These are phyloP conservation scores for Hydnomerulius pinastri DNA, from an alignment of 768 basidiomycete species.

Conservation along the genomic window DNA sequence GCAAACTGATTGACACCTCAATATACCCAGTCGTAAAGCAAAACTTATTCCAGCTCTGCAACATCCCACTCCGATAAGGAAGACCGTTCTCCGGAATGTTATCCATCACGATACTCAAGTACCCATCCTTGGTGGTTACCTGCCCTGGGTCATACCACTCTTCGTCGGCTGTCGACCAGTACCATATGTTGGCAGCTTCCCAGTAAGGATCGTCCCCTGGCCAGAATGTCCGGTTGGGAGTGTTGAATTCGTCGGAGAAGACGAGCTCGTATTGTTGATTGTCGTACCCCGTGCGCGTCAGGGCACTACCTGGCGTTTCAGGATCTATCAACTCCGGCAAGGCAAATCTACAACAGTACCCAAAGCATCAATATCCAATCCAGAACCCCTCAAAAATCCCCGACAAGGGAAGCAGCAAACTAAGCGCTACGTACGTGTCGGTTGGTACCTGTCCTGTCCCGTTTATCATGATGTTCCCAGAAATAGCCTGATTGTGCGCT, in stretches of 20 bases:
- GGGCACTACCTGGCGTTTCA: slow-evolving; percentile 63
- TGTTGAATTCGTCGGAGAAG: slow-evolving; percentile 68
- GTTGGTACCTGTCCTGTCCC: too few relatives aligned
- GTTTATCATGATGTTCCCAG: too few relatives aligned
- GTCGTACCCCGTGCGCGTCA: slow-evolving; percentile 70
- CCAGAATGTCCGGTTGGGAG: slow-evolving; percentile 51
- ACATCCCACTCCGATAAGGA: slow-evolving; percentile 72
- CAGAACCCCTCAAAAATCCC: too few relatives aligned
- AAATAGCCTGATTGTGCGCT: too few relatives aligned
- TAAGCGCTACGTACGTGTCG: too few relatives aligned
- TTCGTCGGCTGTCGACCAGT: slow-evolving; percentile 65
- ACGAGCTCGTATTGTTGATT: slow-evolving; percentile 66
- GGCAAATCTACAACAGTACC: slow-evolving; percentile 12
- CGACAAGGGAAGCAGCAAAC: too few relatives aligned
- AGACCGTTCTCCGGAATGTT: slow-evolving; percentile 52
- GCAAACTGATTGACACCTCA: slow-evolving; percentile 63
- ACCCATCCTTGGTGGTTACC: slow-evolving; percentile 65
- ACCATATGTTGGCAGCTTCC: slow-evolving; percentile 76
- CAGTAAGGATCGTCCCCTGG: slow-evolving; percentile 68
- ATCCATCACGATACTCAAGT: slow-evolving; percentile 72
- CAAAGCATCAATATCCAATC: too few relatives aligned
- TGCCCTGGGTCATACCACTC: slow-evolving; percentile 79
- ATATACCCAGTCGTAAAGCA: slow-evolving; percentile 79
- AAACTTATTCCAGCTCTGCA: slow-evolving; percentile 91
- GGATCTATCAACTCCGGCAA: slow-evolving; percentile 69